Conservation (phyloP, 192 early-diverging fungal species). For the Pilobolus umbonatus region DNA sequence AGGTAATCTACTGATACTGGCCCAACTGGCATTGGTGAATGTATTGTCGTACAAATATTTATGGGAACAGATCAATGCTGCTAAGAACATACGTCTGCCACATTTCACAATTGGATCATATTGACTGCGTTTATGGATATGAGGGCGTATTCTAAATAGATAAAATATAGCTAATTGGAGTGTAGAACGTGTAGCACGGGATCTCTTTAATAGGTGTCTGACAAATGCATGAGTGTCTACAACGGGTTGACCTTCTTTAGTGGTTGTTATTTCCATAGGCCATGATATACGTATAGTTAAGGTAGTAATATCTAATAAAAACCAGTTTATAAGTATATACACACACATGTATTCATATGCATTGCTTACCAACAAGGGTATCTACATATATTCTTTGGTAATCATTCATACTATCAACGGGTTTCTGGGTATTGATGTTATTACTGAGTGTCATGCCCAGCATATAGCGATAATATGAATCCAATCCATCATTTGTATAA, state of each 20-base stretch:
- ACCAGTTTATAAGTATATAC: background rate
- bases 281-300: constrained; percentile 18
- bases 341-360: background rate
- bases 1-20: constrained; percentile 79
- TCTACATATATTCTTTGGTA: constrained; percentile 22
- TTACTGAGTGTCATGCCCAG: background rate
- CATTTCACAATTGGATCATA: constrained; percentile 46
- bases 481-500: background rate
- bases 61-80: constrained; percentile 82
- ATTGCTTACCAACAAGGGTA: constrained; percentile 21
- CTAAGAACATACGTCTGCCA: constrained; percentile 79
- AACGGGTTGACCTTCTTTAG: constrained; percentile 19
- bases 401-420: constrained; percentile 3
- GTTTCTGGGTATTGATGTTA: background rate
- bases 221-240: constrained; percentile 44
- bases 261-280: constrained; percentile 1
- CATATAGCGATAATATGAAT: constrained; percentile 12
- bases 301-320: constrained; percentile 16
- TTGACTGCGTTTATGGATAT: constrained; percentile 15
- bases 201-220: constrained; percentile 51
- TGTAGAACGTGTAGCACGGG: constrained; percentile 55
- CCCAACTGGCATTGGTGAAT: constrained; percentile 86
- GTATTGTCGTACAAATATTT: constrained; percentile 86
- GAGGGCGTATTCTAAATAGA: constrained; percentile 34
- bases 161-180: constrained; percentile 60